Evolutionary conservation across 257 asterid species (phyloP), one percentile per base, ranked within the genome.

Genomic region (Fraxinus pennsylvanica): DNA sequence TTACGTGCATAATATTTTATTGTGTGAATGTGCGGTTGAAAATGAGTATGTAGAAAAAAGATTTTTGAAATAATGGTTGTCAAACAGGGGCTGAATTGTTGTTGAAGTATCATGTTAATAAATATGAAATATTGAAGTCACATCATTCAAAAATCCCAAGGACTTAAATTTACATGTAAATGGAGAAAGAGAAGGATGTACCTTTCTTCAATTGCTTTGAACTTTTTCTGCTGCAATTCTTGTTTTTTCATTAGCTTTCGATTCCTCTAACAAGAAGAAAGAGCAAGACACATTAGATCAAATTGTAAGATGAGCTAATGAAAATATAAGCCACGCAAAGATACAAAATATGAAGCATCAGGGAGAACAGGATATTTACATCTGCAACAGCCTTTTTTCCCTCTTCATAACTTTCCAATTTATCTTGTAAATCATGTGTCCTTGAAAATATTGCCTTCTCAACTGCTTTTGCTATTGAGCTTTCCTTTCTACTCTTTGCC

Each of bases 371-470:
- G 82, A 79, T 82, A 75, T 75, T 78, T 81, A 93, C 99, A 84
- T 86, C 87, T 21, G 85, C 78, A 81, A 86, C 79, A 25, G 83
- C 86, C 83, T 86, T 93, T 86, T 87, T 89, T 86, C 89, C 96
- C 85, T 88, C 96, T 4, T 76, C 71, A 72, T 41, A 82, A 32
- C 80, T 85, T 84, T 86, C 96, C 81, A 91, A 73, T 76, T 87
- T 88, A 80, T 75, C 75, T 47, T 86, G 93, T 39, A 90, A 84
- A 76, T 93, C 98, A 47, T 85, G 89, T 27, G 84, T 85, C 87
- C 85, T 89, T 25, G 97, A 90, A 81, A 91, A 93, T 73, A 88
- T 79, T 57, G 97, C 94, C 87, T 93, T 93, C 85, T 88, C 98
- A 54, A 88, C 93, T 29, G 97, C 91, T 83, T 89, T 93, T 72